Percentiles rank a stretch among this genome's conserved stretches.
Conservation (phyloP, 495 filamentous ascomycete species). For the Copromyces sp. region DNA sequence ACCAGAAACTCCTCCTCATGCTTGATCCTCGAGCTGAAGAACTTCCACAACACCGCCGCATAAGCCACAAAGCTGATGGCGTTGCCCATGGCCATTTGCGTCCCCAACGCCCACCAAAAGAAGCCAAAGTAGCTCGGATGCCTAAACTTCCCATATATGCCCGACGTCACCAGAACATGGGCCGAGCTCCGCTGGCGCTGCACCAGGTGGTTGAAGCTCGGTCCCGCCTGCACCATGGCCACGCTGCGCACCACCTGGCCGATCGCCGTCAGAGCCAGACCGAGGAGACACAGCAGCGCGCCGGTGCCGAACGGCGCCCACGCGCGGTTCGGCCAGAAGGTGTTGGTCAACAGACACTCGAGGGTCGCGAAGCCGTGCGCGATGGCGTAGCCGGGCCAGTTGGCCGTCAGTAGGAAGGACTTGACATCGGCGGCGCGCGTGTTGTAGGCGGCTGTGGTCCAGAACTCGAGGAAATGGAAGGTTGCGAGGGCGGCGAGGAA, state of each 20-base stretch:
- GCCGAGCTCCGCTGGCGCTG: constrained; percentile 52
- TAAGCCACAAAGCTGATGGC: constrained; percentile 64
- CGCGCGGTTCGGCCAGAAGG: constrained; percentile 45
- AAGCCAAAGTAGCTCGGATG: constrained; percentile 96
- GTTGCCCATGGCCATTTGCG: constrained; percentile 85
- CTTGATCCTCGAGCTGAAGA: constrained; percentile 65
- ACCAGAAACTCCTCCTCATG: constrained; percentile 72
- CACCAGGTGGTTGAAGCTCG: constrained; percentile 85
- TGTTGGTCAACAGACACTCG: constrained; percentile 55
- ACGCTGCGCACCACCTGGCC: constrained; percentile 65
- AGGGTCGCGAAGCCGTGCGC: constrained; percentile 64
- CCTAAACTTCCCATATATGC: constrained; percentile 51
- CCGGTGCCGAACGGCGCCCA: constrained; percentile 25
- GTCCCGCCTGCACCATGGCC: constrained; percentile 83
- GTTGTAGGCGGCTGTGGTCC: constrained; percentile 76
- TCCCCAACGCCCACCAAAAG: constrained; percentile 96
- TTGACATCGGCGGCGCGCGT: constrained; percentile 55
- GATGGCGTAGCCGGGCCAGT: constrained; percentile 75
- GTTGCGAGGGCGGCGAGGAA: constrained; percentile 65
- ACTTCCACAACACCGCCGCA: constrained; percentile 66
- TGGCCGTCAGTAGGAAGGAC: constrained; percentile 77
- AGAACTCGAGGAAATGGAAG: constrained; percentile 97
- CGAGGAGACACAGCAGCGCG: constrained; percentile 35
- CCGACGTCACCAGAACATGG: constrained; percentile 70
- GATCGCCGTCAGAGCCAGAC: constrained; percentile 51